Evolutionary conservation across 1,139 yeast species (phyloP).

Genomic region (Tardiomyces blankii): DNA sequence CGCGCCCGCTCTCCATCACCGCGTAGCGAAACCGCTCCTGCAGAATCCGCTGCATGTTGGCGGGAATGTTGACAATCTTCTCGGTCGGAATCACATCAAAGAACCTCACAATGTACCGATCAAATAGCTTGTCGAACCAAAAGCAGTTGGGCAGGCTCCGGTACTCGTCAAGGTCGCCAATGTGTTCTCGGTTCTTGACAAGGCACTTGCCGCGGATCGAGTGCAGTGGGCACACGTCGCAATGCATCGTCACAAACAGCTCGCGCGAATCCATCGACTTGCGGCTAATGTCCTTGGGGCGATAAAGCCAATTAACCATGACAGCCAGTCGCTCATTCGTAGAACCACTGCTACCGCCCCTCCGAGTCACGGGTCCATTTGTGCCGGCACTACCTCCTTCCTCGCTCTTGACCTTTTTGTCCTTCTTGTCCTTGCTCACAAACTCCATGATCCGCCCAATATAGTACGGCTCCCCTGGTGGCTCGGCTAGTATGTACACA

Average conservation of each 20-base stretch:
- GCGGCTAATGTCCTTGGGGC: conserved; percentile 77
- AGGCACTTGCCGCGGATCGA: conserved; percentile 68
- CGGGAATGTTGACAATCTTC: conserved; percentile 43
- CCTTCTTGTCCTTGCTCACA: conserved; percentile 19
- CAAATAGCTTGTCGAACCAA: conserved; percentile 80
- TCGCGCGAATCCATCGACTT: conserved; percentile 61
- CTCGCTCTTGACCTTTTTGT: neutral
- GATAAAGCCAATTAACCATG: conserved; percentile 82
- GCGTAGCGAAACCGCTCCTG: conserved; percentile 61
- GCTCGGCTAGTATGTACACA: conserved; percentile 81
- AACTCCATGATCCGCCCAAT: conserved; percentile 81
- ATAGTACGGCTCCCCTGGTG: conserved; percentile 92
- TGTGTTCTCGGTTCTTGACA: conserved; percentile 58
- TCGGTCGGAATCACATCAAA: conserved; percentile 66
- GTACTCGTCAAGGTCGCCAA: conserved; percentile 47
- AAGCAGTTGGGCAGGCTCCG: conserved; percentile 55
- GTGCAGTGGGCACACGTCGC: conserved; percentile 69
- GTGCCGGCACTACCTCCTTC: neutral
- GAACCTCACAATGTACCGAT: conserved; percentile 73
- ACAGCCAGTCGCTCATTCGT: conserved; percentile 23
- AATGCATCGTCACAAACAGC: conserved; percentile 76
- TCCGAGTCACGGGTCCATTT: neutral
- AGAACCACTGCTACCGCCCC: neutral
- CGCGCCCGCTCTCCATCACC: conserved; percentile 62
- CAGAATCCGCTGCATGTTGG: conserved; percentile 52